Percentiles rank a stretch among this genome's conserved stretches.
These are phyloP conservation scores for Ilex aquifolium DNA, from an alignment of 257 asterid species.

Conservation along the genomic window DNA sequence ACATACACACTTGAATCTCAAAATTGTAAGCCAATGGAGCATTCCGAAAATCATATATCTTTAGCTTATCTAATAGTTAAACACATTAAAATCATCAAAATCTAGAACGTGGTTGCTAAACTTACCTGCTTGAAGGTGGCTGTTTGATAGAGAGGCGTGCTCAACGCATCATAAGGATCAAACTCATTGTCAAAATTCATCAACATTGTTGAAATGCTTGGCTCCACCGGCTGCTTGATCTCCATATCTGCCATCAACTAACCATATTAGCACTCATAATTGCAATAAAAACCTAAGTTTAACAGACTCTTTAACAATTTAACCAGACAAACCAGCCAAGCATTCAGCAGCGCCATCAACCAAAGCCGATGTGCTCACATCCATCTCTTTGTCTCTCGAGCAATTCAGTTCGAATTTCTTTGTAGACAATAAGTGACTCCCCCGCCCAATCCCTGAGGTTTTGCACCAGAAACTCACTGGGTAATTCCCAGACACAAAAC, in stretches of 20 bases:
- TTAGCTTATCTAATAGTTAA: background rate
- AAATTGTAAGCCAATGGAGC: no score
- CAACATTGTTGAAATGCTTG: conserved; percentile 75
- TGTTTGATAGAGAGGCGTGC: conserved; percentile 97
- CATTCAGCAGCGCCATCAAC: conserved; percentile 35
- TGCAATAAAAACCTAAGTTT: background rate
- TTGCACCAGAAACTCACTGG: conserved; percentile 33
- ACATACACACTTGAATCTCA: no score
- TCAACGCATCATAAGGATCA: conserved; percentile 80
- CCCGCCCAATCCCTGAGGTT: conserved; percentile 16
- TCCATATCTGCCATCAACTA: conserved; percentile 31
- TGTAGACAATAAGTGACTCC: conserved; percentile 16
- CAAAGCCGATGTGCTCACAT: conserved; percentile 44
- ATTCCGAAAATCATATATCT: no score
- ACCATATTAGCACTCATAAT: background rate
- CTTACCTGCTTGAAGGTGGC: conserved; percentile 97
- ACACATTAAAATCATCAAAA: background rate
- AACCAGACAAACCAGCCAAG: conserved; percentile 32
- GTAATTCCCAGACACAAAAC: conserved; percentile 19
- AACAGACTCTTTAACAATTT: background rate
- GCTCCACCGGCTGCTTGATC: conserved; percentile 27
- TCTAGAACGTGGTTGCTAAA: background rate
- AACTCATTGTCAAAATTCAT: conserved; percentile 78
- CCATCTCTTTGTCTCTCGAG: conserved; percentile 52
- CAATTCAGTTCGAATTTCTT: conserved; percentile 40